These are phyloP conservation scores for Trichosanthes truncata DNA, from an alignment of 306 rosid genomes.

Conservation along the genomic window DNA sequence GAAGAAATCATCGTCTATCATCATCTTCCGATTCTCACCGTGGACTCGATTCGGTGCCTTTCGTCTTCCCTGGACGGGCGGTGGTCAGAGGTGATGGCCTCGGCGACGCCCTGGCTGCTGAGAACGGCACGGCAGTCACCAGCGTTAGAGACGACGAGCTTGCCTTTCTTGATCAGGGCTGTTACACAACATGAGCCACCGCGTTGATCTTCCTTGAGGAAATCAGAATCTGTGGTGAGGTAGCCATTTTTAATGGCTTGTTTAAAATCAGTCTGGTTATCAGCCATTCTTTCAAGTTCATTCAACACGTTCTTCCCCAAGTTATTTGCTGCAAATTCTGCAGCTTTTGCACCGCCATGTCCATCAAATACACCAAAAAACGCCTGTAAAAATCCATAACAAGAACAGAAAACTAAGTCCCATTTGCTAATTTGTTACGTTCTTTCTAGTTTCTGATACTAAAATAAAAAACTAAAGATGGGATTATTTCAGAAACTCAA, in stretches of 20 bases:
- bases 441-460: background rate
- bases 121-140: conserved; percentile 97
- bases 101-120: conserved; percentile 66
- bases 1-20: too few relatives aligned
- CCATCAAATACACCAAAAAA: conserved; percentile 88
- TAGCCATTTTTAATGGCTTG: conserved; percentile 79
- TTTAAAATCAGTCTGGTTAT: conserved; percentile 31
- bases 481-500: background rate
- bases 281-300: conserved; percentile 28
- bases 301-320: conserved; percentile 57
- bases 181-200: conserved; percentile 92
- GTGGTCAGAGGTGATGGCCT: conserved; percentile 87
- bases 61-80: conserved; percentile 82
- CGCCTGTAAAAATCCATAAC: conserved; percentile 45
- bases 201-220: conserved; percentile 50
- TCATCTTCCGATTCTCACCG: conserved; percentile 28
- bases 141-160: conserved; percentile 64
- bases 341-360: conserved; percentile 90
- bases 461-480: background rate
- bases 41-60: conserved; percentile 55
- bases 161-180: conserved; percentile 63
- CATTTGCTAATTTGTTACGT: background rate
- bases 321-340: conserved; percentile 69
- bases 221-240: conserved; percentile 69
- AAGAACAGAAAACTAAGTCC: background rate